Evolutionary conservation across 2,329 filamentous ascomycete genomes (phyloP), one percentile per base, ranked within the genome.

Genomic region (Scytalidium lignicola): DNA sequence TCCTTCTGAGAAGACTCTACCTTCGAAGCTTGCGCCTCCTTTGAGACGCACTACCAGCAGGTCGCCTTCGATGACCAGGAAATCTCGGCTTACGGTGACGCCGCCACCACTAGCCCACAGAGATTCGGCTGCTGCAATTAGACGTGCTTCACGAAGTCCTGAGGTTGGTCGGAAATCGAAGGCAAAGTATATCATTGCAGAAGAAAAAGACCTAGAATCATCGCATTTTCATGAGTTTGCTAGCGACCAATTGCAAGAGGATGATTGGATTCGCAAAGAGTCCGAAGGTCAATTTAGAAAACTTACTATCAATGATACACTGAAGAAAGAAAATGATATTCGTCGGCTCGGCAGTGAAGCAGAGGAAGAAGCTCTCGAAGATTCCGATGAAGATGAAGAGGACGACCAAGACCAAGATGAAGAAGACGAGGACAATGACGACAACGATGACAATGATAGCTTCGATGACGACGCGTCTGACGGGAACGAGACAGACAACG

Each of bases 161-260:
- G 64, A 65, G 3, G 62, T 67, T 2, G 54, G 62, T 29, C 66
- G 70, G 26, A 62, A 65, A 23, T 70, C 68, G 5, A 62, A 60
- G 41, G 61, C 62, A n/a, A 63, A 59, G 44, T 64, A 60, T 42
- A 62, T 65, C 53, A 53, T 57, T 37, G 59, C 59, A 21, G 58
- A 61, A 28, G 60, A 64, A 23, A 54, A 58, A 18, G 59, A 55
- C 20, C 47, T 66, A 12, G 50, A 60, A 26, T 54, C 53, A 17
- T 82, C 71, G 63, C 82, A 72, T 44, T 97, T 96, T 64, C 89
- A 96, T 65, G 92, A 96, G 62, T 97, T 97, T 65, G 92, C 89
- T 41, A 90, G 86, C 64, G 90, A 88, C 44, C 78, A 83, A 50
- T 76, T 86, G 39, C 82, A 89, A 51, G 87, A 93, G 53, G 91